phyloP scores from a whole-genome alignment of 1,139 yeast genomes.

The Geotrichum europaeum region DNA sequence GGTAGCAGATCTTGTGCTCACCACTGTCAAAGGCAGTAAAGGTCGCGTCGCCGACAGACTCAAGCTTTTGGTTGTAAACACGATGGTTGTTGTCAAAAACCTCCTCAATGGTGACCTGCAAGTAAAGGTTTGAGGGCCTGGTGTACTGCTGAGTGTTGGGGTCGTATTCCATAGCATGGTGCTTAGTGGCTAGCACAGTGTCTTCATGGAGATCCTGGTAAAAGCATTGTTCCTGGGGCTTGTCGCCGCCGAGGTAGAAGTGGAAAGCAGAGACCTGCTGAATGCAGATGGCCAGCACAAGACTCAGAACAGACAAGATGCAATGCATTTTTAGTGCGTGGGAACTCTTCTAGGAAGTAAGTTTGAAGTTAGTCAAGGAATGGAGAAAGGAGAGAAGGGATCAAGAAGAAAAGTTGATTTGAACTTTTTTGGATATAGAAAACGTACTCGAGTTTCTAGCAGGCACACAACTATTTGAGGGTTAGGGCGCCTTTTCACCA shows the following conservation, averaged over 20 bases:
- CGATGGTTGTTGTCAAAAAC: conserved; percentile 62
- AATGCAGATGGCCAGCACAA: conserved; percentile 8
- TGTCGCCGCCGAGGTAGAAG: conserved; percentile 54
- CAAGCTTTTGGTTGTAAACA: conserved; percentile 58
- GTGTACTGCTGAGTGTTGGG: conserved; percentile 41
- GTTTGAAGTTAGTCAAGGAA: background rate
- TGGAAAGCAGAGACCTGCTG: conserved; percentile 36
- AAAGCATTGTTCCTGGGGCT: conserved; percentile 50
- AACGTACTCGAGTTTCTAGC: background rate
- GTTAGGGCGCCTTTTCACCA: background rate
- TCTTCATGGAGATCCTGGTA: conserved; percentile 57
- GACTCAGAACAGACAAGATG: conserved; percentile 6
- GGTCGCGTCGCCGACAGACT: conserved; percentile 57
- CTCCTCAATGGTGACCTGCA: conserved; percentile 54
- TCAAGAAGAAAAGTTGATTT: background rate
- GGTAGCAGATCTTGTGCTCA: conserved; percentile 65
- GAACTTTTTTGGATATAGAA: background rate
- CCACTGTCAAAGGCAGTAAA: conserved; percentile 67
- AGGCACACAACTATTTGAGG: background rate
- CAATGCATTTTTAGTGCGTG: conserved; percentile 2
- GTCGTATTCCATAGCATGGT: conserved; percentile 53
- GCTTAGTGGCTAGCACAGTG: conserved; percentile 51
- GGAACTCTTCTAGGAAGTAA: background rate
- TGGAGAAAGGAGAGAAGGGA: background rate
- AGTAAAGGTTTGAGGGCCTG: conserved; percentile 42